Base-by-base conservation (phyloP, 345 rosid species). In the Diplotaxis tenuifolia region DNA sequence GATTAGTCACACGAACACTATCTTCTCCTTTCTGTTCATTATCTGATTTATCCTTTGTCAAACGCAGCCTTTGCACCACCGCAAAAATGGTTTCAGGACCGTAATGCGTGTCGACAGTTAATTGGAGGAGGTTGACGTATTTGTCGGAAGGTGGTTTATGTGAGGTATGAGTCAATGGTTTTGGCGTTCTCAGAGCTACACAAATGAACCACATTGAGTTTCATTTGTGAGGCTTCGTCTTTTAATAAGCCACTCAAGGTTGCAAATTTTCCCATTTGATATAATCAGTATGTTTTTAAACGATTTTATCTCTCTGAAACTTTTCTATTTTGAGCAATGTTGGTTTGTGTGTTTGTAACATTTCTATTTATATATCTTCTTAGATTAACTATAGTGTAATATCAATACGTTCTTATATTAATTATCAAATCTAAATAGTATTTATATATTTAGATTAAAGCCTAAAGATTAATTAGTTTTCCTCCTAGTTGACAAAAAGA, bases 161-260 rank as follows among this genome's bases (percentile, higher is more conserved):
- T 21, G 71, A 73, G 49, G 77, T 56, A 45, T 73, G 77, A 21
- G 42, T 9, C 20, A 31, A 73, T 73, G 65, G 38, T 73, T 65
- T 73, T 73, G 29, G 7, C n/a, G 8, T 73, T 29, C 19, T 56
- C 59, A 2, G 77, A 73, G 36, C 59, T 14, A 73, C 65, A 73
- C 58, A 65, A n/a, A 73, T 73, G 71, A 10, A 73, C 50, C 65
- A 73, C 9, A 5, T 73, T 73, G 59, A 57, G 59, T 73, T 55
- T 73, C 77, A 73, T 65, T 29, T 56, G 71, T 2, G 66, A 73
- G 2, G 50, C 77, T 65, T 73, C 9, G 16, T 73, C 71, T 65
- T 73, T 73, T 7, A 73, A 20, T 12, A 20, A 42, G 50, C 77
- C 77, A 7, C 19, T 15, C 49, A 65, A 45, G 49, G 59, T 45